Percentiles rank a stretch among this genome's conserved stretches.
Evolutionary conservation across 306 rosid genomes (phyloP).

Genomic region (Comarum palustre): DNA sequence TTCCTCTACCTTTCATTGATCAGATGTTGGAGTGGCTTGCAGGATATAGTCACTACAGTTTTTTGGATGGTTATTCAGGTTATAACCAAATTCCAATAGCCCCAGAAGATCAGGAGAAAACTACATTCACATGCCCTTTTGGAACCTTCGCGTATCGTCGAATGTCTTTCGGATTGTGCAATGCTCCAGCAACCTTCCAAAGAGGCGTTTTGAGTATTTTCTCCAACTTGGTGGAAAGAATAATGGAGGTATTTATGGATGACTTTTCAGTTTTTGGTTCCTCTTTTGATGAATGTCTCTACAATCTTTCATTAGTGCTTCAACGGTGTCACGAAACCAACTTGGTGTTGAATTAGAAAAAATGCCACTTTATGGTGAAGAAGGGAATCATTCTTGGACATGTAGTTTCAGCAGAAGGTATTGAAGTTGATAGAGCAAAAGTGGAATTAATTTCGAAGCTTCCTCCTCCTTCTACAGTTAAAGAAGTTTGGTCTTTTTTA

Average conservation of each 20-base stretch:
- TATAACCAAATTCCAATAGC: neutral
- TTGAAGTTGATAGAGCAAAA: too few relatives aligned
- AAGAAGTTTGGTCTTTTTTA: too few relatives aligned
- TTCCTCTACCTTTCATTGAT: constrained; percentile 11
- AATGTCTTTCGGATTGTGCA: constrained; percentile 11
- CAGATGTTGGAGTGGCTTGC: neutral
- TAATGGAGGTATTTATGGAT: neutral
- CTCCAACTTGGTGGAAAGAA: neutral
- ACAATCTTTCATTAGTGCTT: neutral
- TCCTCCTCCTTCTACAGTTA: too few relatives aligned
- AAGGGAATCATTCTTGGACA: too few relatives aligned
- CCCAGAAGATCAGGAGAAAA: neutral
- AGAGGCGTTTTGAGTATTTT: neutral
- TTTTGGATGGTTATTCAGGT: neutral
- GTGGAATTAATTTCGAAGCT: too few relatives aligned
- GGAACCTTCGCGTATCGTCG: neutral
- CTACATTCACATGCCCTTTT: neutral
- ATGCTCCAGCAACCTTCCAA: neutral
- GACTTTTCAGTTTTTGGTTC: neutral
- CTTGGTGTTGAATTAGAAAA: neutral
- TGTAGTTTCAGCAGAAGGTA: too few relatives aligned
- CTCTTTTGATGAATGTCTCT: neutral
- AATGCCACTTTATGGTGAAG: too few relatives aligned
- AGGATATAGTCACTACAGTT: neutral
- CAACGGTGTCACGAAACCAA: neutral